Base-by-base conservation (phyloP, 768 basidiomycete species). In the Mrakia gelida region DNA sequence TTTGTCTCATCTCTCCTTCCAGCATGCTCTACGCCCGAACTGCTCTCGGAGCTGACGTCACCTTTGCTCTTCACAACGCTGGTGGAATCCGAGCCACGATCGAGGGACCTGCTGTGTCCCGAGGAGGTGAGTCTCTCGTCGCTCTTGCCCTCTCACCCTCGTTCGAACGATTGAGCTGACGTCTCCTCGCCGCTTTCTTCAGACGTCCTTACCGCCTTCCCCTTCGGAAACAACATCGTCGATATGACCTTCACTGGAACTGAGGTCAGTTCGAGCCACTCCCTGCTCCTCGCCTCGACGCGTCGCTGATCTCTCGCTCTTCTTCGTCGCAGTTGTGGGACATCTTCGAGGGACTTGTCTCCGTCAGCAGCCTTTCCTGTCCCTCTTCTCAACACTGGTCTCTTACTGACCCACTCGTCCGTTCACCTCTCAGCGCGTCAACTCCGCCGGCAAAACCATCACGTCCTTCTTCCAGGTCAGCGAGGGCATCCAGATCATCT, bases 51-150 rank as follows among this genome's bases (percentile, higher is more conserved):
- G 81, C 75, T 0, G 82, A 81, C 30, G 83, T 83, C 9, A 85
- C 81, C 54, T 86, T 80, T 23, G 82, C 85, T 11, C 81, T 87
- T 75, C 85, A 87, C 81, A 88, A 87, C 80, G 83, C 86, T 71
- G 87, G 87, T 41, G 83, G 83, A 52, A 86, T 87, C 79, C 86
- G 87, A 32, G 81, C 85, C 0, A 81, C 84, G 65, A 86, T 88
- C 80, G 84, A 38, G 21, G 75, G 74, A n/a, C 74, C 74, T 13
- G 75, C 75, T 38, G 34, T 79, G 43, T 75, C 78, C 3, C 75
- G 65, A 52, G 79, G 80, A 54, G 59, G 59, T 28, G 59, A 59
- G 59, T n/a, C n/a, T n/a, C n/a, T 2, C 6, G 26, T n/a, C 28
- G 8, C 13, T n/a, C 5, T 15, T 11, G 13, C 28, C 59, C 7